phyloP scores from a whole-genome alignment of 495 filamentous ascomycete genomes.

The Hyaloscypha hepaticicola region DNA sequence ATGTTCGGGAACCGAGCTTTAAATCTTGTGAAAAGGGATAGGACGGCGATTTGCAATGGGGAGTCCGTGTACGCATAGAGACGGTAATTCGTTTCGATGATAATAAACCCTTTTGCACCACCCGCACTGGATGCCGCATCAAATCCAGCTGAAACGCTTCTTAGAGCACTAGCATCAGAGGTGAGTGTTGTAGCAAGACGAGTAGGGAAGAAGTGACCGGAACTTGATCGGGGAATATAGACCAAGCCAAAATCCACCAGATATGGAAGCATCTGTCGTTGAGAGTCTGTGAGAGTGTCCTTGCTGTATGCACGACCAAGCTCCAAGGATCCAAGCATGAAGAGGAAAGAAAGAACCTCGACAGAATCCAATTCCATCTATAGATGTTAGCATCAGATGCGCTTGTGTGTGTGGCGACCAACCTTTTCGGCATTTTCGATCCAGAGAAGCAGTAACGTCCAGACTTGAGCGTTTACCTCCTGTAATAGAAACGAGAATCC shows the following conservation, averaged over 20 bases:
- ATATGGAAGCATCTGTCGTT: conserved; percentile 81
- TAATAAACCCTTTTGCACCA: conserved; percentile 75
- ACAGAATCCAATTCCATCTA: conserved; percentile 77
- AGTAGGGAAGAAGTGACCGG: conserved; percentile 84
- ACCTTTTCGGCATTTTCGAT: conserved; percentile 76
- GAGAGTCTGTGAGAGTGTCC: conserved; percentile 70
- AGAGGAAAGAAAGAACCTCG: conserved; percentile 92
- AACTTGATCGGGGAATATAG: conserved; percentile 53
- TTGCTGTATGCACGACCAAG: conserved; percentile 88
- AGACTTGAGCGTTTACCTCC: conserved; percentile 93
- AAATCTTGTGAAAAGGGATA: conserved; percentile 85
- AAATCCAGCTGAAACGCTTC: conserved; percentile 58
- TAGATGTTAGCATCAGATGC: conserved; percentile 29
- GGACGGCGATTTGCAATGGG: conserved; percentile 86
- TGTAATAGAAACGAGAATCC: conserved; percentile 95
- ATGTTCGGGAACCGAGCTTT: conserved; percentile 88
- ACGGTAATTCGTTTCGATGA: conserved; percentile 98
- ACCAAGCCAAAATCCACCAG: conserved; percentile 90
- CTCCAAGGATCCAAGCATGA: conserved; percentile 91
- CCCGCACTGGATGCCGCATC: conserved; percentile 47
- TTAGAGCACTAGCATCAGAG: conserved; percentile 69
- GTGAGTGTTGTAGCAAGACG: conserved; percentile 93
- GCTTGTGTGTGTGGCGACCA: background rate
- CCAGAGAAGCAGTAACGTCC: conserved; percentile 91
- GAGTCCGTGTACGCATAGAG: conserved; percentile 95